These are phyloP conservation scores for Fusarium sp. DNA, from an alignment of 2,329 filamentous ascomycete genomes.

Conservation along the genomic window DNA sequence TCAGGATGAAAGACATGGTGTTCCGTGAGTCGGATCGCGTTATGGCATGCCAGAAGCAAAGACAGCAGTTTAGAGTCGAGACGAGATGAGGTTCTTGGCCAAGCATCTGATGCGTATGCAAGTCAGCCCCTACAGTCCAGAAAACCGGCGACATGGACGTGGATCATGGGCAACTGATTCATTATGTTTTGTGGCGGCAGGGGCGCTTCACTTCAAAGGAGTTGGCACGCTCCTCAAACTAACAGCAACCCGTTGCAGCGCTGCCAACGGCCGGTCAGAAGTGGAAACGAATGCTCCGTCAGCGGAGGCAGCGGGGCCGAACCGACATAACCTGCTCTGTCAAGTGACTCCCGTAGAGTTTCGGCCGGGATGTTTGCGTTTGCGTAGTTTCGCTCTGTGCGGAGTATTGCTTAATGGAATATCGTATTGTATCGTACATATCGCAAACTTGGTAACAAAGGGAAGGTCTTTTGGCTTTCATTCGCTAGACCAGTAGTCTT, in stretches of 20 bases:
- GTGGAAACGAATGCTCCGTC: conserved; percentile 42
- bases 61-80: conserved; percentile 25
- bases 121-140: conserved; percentile 24
- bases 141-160: conserved; percentile 37
- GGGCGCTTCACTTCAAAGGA: conserved; percentile 41
- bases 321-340: conserved; percentile 16
- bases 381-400: neutral
- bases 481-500: no score
- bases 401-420: conserved; percentile 12
- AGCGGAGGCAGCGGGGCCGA: conserved; percentile 44
- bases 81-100: conserved; percentile 36
- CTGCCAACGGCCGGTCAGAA: conserved; percentile 34
- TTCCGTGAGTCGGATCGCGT: conserved; percentile 1
- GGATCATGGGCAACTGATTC: conserved; percentile 22
- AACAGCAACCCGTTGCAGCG: conserved; percentile 18
- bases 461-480: conserved; percentile 11
- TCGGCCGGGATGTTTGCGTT: conserved; percentile 1
- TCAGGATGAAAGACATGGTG: conserved; percentile 29
- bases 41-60: conserved; percentile 7
- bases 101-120: conserved; percentile 31
- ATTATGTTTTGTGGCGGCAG: conserved; percentile 39
- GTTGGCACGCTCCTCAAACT: conserved; percentile 19
- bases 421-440: conserved; percentile 14
- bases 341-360: conserved; percentile 4
- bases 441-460: conserved; percentile 21